These are phyloP conservation scores for Micractinium conductrix DNA, from an alignment of 139 green algal species.

Conservation along the genomic window DNA sequence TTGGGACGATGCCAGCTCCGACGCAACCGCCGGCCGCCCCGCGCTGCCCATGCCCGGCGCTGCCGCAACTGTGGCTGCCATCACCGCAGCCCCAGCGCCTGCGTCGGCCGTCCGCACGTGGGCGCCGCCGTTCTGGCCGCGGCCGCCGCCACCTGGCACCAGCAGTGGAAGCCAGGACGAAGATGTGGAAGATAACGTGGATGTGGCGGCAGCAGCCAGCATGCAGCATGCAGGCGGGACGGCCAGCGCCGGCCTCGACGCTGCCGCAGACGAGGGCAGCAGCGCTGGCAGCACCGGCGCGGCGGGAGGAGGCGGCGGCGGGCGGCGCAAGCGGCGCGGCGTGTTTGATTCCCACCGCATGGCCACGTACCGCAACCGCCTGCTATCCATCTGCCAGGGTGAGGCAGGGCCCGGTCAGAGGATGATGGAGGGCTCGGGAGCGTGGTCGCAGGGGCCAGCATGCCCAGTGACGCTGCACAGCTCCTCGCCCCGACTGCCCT, in stretches of 20 bases:
- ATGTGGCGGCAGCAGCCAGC: slow-evolving; percentile 2
- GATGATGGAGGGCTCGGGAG: too few species aligned
- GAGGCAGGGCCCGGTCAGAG: not conserved
- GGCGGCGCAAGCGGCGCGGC: not conserved
- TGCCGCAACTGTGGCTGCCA: not conserved
- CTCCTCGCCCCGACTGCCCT: not conserved
- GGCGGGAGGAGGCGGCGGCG: not conserved
- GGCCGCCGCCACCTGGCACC: not conserved
- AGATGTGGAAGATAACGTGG: slow-evolving; percentile 9
- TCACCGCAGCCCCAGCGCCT: too few species aligned
- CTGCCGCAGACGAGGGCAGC: slow-evolving; percentile 4
- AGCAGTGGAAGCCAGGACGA: not conserved
- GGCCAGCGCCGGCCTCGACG: not conserved
- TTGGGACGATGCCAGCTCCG: too few species aligned
- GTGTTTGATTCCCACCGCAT: slow-evolving; percentile 43
- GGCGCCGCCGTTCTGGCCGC: not conserved
- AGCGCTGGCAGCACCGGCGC: not conserved
- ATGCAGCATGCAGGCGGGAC: not conserved
- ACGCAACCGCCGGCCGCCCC: too few species aligned
- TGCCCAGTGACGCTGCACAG: not conserved
- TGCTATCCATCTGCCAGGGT: slow-evolving; percentile 41
- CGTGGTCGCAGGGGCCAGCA: not conserved
- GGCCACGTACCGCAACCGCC: slow-evolving; percentile 29
- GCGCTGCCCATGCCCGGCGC: too few species aligned
- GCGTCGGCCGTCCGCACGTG: not conserved